Conservation (phyloP, 495 filamentous ascomycete genomes). For the Poronia punctata region DNA sequence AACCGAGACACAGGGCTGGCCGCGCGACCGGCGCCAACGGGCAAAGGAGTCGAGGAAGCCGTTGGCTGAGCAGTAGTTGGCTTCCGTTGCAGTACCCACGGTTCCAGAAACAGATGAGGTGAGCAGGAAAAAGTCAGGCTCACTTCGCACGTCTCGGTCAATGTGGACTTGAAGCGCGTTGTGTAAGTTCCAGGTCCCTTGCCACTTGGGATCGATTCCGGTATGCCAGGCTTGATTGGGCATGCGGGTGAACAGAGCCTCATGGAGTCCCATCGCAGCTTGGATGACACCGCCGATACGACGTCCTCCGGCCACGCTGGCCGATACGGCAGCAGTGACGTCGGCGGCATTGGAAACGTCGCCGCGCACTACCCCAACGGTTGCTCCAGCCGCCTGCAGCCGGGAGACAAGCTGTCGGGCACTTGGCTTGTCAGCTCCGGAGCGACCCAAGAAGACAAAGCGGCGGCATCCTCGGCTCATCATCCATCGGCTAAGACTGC, state of each 20-base stretch:
- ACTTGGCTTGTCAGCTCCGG: slow-evolving; percentile 21
- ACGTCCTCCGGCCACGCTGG: slow-evolving; percentile 2
- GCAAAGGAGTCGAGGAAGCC: slow-evolving; percentile 32
- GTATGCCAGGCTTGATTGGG: slow-evolving; percentile 26
- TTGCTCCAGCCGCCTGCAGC: slow-evolving; percentile 18
- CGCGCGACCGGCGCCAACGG: slow-evolving; percentile 20
- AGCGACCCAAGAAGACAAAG: slow-evolving; percentile 43
- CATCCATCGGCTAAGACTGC: slow-evolving; percentile 42
- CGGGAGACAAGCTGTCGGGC: slow-evolving; percentile 23
- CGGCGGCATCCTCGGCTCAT: slow-evolving; percentile 38
- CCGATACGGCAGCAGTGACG: slow-evolving; percentile 13
- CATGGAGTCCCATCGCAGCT: slow-evolving; percentile 36
- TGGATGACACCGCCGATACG: slow-evolving; percentile 25
- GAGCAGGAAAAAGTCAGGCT: slow-evolving; percentile 32
- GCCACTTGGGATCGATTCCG: slow-evolving; percentile 35
- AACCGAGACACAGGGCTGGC: slow-evolving; percentile 14
- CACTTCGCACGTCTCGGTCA: slow-evolving; percentile 21
- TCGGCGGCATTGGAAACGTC: slow-evolving; percentile 15
- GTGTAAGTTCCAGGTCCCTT: slow-evolving; percentile 32
- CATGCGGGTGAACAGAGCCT: slow-evolving; percentile 37
- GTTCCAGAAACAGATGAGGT: slow-evolving; percentile 24
- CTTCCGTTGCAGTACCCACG: slow-evolving; percentile 24
- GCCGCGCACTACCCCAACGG: slow-evolving; percentile 15
- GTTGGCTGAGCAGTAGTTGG: slow-evolving; percentile 31
- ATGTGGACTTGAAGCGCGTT: slow-evolving; percentile 20